Evolutionary conservation across 108 stramenopile species (phyloP), one percentile per base, ranked within the genome.

Genomic region (Epipyxis sp.): DNA sequence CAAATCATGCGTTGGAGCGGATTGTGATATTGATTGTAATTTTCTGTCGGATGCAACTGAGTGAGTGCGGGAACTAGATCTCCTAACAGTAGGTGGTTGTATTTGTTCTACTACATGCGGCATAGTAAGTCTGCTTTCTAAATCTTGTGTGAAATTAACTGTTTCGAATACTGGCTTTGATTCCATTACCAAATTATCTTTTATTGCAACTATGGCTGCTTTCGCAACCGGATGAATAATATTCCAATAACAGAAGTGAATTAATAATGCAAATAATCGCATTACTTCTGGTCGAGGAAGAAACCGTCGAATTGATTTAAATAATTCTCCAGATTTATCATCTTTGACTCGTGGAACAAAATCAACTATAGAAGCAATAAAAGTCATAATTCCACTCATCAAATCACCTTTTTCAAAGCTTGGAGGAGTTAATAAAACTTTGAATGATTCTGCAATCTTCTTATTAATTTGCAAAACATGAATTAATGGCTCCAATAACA

Each of bases 221-320:
- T 25, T 65, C 61, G 35, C 61, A 29, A 25, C 25, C 6, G 61
- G 61, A 65, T 65, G 35, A 37, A 65, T 37, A 32, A 65, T 25
- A 37, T 65, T 65, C 61, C 61, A 65, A 65, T 65, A 65, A 65
- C 13, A 3, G 34, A 65, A 65, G 25, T 65, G 61, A 25, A 37
- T 65, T 37, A 65, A 29, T 37, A 65, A 37, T 10, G 30, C 61
- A 37, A 35, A 65, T 25, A 65, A 65, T 37, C 61, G 61, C 20
- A 65, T 32, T 6, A 3, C 10, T 35, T 65, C 61, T 6, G 3
- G 13, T 13, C 6, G 25, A 29, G 61, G 6, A 35, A 65, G 34
- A 29, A 65, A 37, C 6, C 6, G 10, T 29, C 61, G 61, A 3
- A 65, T 32, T 10, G 61, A 29, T 25, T 65, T 65, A 32, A 65